Evolutionary conservation across 2,329 filamentous ascomycete genomes (phyloP).

Genomic region (Penicillium psychrosexuale): DNA sequence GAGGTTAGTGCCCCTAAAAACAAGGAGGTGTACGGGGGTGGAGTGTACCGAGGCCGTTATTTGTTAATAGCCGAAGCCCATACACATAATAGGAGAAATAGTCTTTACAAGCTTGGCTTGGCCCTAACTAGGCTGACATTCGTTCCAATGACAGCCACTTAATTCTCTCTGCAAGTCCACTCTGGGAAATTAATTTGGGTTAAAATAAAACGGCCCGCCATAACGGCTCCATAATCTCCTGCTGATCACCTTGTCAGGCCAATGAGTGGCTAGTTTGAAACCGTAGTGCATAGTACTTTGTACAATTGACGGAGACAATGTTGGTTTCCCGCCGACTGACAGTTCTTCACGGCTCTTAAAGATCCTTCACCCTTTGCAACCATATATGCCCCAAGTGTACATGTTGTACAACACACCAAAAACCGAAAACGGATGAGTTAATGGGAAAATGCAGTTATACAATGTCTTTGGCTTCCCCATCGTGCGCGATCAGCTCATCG

Average conservation of each 20-base stretch:
- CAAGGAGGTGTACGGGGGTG: too few species aligned
- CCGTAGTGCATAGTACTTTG: neutral
- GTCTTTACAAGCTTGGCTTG: neutral
- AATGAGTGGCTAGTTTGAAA: neutral
- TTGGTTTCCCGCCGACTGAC: neutral
- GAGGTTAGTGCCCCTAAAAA: neutral
- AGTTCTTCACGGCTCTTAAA: neutral
- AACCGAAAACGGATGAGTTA: too few species aligned
- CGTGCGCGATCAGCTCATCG: slow-evolving; percentile 21
- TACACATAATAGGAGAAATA: neutral
- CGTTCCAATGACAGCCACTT: slow-evolving; percentile 2
- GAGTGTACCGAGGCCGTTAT: neutral
- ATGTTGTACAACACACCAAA: too few species aligned
- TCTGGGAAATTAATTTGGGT: neutral
- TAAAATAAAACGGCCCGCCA: neutral
- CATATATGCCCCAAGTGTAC: too few species aligned
- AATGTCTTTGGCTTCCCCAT: slow-evolving; percentile 14
- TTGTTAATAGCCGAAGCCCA: neutral
- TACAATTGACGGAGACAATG: neutral
- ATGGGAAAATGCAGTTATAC: slow-evolving; percentile 9
- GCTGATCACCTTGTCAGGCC: neutral
- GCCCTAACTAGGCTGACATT: neutral
- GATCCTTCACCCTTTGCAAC: neutral
- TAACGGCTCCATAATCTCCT: neutral
- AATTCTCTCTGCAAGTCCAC: neutral